phyloP scores from a whole-genome alignment of 352 stramenopile genomes.

The Phytophthora cactorum region DNA sequence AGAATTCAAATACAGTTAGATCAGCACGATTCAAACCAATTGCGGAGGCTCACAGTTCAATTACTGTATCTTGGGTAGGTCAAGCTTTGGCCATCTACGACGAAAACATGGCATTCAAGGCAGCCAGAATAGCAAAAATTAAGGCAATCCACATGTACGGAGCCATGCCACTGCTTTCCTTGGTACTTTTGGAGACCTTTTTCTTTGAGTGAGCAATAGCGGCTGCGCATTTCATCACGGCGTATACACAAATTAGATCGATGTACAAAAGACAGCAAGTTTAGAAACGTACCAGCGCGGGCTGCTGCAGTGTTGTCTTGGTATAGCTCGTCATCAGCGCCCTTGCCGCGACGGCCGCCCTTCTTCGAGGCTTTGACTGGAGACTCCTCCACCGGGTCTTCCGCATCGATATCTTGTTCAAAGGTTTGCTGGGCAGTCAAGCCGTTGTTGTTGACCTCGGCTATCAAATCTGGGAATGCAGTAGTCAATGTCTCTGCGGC shows the following conservation, averaged over 20 bases:
- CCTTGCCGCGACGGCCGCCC: conserved; percentile 32
- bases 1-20: conserved; percentile 16
- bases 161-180: conserved; percentile 36
- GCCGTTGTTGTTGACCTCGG: conserved; percentile 59
- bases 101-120: conserved; percentile 39
- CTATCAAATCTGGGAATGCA: conserved; percentile 63
- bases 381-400: conserved; percentile 41
- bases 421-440: conserved; percentile 71
- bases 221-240: conserved; percentile 36
- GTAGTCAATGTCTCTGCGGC: conserved; percentile 48
- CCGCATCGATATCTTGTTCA: conserved; percentile 65
- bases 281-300: conserved; percentile 49
- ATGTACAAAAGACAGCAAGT: not conserved
- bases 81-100: conserved; percentile 3
- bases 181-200: conserved; percentile 51
- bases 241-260: conserved; percentile 13
- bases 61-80: too few species aligned
- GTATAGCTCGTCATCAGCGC: conserved; percentile 38
- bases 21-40: not conserved
- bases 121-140: conserved; percentile 47
- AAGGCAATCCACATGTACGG: conserved; percentile 48
- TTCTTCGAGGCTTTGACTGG: conserved; percentile 37
- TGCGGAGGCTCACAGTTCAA: too few species aligned
- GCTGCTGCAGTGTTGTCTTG: conserved; percentile 56
- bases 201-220: conserved; percentile 79